These are phyloP conservation scores for Zea mays DNA, from an alignment of 176 grass and related monocot genomes.

Conservation along the genomic window Zm-B73-REFERENCE-NAM-5.0 NC_050097.1:210213501-210214000, in stretches of 20 bases:
- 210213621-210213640: constrained; percentile 94
- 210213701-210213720: constrained; percentile 30
- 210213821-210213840: constrained; percentile 95
- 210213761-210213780: constrained; percentile 86
- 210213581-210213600: constrained; percentile 64
- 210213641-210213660: constrained; percentile 81
- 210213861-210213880: constrained; percentile 70
- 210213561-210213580: constrained; percentile 80
- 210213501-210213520: constrained; percentile 89
- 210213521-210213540: constrained; percentile 87
- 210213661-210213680: constrained; percentile 97
- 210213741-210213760: background rate
- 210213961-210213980: constrained; percentile 72
- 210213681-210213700: constrained; percentile 97
- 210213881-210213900: constrained; percentile 69
- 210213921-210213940: constrained; percentile 90
- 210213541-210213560: constrained; percentile 71
- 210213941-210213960: constrained; percentile 84
- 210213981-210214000: constrained; percentile 91
- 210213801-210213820: constrained; percentile 89
- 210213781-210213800: constrained; percentile 94
- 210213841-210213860: constrained; percentile 74
- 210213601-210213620: constrained; percentile 62
- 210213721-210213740: constrained; percentile 13
- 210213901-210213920: constrained; percentile 54